Evolutionary conservation across 371 early-diverging fungal species (phyloP).

Genomic region (Lichtheimia ornata): DNA sequence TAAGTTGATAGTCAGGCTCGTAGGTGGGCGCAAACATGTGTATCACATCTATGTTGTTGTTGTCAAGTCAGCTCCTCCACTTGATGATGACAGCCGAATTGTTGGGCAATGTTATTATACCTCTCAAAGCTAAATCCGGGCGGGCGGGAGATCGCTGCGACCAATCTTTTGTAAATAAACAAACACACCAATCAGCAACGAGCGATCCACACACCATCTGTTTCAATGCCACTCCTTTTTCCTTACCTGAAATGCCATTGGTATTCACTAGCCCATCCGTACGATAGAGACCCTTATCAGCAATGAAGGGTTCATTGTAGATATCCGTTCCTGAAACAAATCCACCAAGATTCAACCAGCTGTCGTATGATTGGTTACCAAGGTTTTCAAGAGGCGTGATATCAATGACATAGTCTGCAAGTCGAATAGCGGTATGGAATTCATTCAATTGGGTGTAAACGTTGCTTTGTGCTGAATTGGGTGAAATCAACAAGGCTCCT

Average conservation of each 20-base stretch:
- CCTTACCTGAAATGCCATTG: constrained; percentile 26
- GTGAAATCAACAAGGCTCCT: constrained; percentile 14
- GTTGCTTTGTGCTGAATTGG: constrained; percentile 14
- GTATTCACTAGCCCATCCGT: constrained; percentile 24
- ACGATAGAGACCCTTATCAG: constrained; percentile 21
- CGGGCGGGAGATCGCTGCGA: constrained; percentile 35
- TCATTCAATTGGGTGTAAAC: constrained; percentile 8
- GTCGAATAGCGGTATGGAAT: constrained; percentile 19
- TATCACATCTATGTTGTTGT: constrained; percentile 26
- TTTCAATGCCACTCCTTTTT: not conserved
- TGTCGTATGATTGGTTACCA: constrained; percentile 21
- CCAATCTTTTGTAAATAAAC: constrained; percentile 24
- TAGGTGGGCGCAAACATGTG: constrained; percentile 49
- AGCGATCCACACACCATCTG: no score
- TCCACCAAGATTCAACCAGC: constrained; percentile 18
- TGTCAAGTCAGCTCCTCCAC: no score
- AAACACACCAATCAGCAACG: not conserved
- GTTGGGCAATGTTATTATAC: not conserved
- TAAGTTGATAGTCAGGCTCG: constrained; percentile 25
- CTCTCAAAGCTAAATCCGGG: constrained; percentile 39
- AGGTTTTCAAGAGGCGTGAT: constrained; percentile 18
- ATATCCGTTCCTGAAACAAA: constrained; percentile 10
- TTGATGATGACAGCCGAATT: no score
- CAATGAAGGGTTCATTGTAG: constrained; percentile 13
- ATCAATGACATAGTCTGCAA: constrained; percentile 21